A percentile compares a stretch with the other conserved stretches of the same genome.
Conservation (phyloP, 2,329 filamentous ascomycete species). For the Stagonosporopsis vannaccii region DNA sequence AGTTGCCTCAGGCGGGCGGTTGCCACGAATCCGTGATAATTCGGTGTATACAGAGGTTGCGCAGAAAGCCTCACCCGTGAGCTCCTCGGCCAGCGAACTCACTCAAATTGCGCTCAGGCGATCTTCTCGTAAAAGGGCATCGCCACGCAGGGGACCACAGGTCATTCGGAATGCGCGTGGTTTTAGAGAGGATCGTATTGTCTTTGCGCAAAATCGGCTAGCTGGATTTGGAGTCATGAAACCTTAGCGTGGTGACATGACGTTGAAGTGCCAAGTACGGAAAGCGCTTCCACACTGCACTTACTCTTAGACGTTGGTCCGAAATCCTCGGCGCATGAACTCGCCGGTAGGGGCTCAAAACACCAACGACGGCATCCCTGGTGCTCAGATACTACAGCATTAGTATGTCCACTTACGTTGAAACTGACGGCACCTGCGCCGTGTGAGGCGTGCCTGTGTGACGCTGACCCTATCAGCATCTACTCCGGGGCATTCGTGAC, state of each 20-base stretch:
- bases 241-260: constrained; percentile 16
- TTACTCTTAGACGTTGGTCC: constrained; percentile 5
- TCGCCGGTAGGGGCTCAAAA: constrained; percentile 21
- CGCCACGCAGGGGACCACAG: constrained; percentile 14
- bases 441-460: constrained; percentile 10
- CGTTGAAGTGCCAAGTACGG: constrained; percentile 15
- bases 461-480: constrained; percentile 12
- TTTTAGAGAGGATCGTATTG: constrained; percentile 17
- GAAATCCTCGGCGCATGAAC: constrained; percentile 18
- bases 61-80: not conserved
- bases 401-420: constrained; percentile 7
- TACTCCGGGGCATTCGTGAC: constrained; percentile 14
- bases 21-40: not conserved
- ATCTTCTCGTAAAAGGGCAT: constrained; percentile 13
- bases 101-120: constrained; percentile 5
- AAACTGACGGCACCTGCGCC: constrained; percentile 2
- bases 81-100: constrained; percentile 4
- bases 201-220: not conserved
- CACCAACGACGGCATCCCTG: constrained; percentile 21
- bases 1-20: constrained; percentile 10
- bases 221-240: constrained; percentile 4
- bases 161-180: constrained; percentile 18
- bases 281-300: constrained; percentile 11
- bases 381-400: constrained; percentile 9
- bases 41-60: constrained; percentile 5